Evolutionary conservation across 495 filamentous ascomycete species (phyloP).

Genomic region (Melanomma pulvis-pyrius): DNA sequence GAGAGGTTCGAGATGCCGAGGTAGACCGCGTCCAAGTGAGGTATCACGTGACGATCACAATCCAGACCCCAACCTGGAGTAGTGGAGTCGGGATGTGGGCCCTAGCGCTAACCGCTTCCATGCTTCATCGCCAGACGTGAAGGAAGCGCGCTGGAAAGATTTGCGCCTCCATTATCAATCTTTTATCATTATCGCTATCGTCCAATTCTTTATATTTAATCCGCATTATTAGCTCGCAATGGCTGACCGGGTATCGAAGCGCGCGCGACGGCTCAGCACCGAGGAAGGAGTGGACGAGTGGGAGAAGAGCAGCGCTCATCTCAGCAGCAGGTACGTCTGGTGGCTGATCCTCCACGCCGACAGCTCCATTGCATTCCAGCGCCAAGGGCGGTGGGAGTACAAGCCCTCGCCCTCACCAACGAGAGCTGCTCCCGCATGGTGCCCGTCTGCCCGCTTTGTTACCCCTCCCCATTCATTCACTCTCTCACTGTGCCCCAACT

Average conservation of each 20-base stretch:
- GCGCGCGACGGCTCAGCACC: constrained; percentile 49
- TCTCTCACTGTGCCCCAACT: constrained; percentile 6
- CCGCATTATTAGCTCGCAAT: neutral
- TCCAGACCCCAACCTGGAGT: too few species aligned
- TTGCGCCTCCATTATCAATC: too few species aligned
- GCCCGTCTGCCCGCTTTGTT: constrained; percentile 1
- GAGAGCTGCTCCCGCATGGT: constrained; percentile 13
- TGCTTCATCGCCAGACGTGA: neutral
- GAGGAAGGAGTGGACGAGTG: constrained; percentile 37
- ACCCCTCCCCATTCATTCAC: constrained; percentile 14
- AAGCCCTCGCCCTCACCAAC: constrained; percentile 23
- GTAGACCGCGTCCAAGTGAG: neutral
- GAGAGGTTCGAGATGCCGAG: neutral
- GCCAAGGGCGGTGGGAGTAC: constrained; percentile 26
- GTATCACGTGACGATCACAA: too few species aligned
- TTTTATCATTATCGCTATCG: constrained; percentile 9
- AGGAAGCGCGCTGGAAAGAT: constrained; percentile 4
- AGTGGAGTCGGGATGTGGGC: too few species aligned
- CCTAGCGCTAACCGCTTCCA: constrained; percentile 17
- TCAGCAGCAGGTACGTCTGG: constrained; percentile 32
- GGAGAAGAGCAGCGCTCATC: constrained; percentile 15
- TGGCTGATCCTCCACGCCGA: neutral
- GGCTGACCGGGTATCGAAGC: constrained; percentile 45
- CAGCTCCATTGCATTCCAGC: constrained; percentile 8
- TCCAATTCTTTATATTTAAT: constrained; percentile 16